Evolutionary conservation across 208 protist genomes (phyloP).

Genomic region (Crithidia bombi): DNA sequence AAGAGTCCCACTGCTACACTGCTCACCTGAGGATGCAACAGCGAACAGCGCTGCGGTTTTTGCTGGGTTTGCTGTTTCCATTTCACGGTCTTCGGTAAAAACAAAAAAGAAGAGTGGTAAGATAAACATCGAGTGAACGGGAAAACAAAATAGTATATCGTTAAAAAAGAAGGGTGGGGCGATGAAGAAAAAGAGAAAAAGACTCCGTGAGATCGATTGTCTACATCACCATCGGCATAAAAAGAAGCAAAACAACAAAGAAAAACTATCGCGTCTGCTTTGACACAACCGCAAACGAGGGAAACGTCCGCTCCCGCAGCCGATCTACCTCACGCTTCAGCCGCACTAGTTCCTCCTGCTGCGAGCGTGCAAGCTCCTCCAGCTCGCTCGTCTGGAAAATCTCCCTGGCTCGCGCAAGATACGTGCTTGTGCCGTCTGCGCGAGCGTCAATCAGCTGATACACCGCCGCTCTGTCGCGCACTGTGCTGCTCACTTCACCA

Average conservation of each 20-base stretch:
- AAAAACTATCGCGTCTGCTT: conserved; percentile 55
- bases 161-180: too few species aligned
- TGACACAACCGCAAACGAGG: conserved; percentile 91
- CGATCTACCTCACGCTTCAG: conserved; percentile 89
- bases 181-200: background rate
- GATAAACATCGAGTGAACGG: conserved; percentile 3
- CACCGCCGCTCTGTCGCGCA: conserved; percentile 65
- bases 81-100: too few species aligned
- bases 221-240: background rate
- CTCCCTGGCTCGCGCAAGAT: conserved; percentile 59
- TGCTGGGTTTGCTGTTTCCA: too few species aligned
- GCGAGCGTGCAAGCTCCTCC: conserved; percentile 80
- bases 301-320: conserved; percentile 87
- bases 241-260: conserved; percentile 4
- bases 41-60: too few species aligned
- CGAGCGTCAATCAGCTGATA: conserved; percentile 66
- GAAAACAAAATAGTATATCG: background rate
- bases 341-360: conserved; percentile 86
- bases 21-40: too few species aligned
- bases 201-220: conserved; percentile 1
- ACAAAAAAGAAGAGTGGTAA: background rate
- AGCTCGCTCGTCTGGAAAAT: conserved; percentile 83
- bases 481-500: conserved; percentile 43
- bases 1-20: too few species aligned
- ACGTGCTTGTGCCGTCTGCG: conserved; percentile 45